Percentiles rank a stretch among this genome's conserved stretches.
Evolutionary conservation across 768 basidiomycete genomes (phyloP).

Genomic region (Naganishia randhawae): DNA sequence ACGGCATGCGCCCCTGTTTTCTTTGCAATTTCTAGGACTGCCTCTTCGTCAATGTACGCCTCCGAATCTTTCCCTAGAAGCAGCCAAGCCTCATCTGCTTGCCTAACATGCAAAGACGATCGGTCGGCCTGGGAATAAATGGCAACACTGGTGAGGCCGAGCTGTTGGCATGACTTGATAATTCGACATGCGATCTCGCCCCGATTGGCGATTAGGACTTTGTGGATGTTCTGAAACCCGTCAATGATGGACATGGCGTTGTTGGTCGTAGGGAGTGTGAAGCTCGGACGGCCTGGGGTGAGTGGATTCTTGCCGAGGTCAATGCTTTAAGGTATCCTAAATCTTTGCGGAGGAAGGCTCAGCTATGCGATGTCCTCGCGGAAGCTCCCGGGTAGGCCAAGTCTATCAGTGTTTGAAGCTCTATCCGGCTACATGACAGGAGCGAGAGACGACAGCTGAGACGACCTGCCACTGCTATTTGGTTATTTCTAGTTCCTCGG

Average conservation of each 20-base stretch:
- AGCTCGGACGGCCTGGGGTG: background rate
- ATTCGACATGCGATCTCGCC: constrained; percentile 70
- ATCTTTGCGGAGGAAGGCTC: too few relatives aligned
- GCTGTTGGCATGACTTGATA: constrained; percentile 58
- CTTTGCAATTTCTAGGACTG: constrained; percentile 34
- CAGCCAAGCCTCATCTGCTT: constrained; percentile 56
- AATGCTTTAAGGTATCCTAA: too few relatives aligned
- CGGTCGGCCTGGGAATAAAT: constrained; percentile 63
- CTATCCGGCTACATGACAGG: background rate
- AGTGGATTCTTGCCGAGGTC: background rate
- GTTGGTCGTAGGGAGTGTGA: background rate
- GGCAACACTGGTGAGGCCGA: constrained; percentile 59
- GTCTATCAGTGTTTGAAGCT: background rate
- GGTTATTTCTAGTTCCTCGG: constrained; percentile 2
- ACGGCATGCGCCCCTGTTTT: constrained; percentile 37
- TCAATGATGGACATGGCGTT: constrained; percentile 33
- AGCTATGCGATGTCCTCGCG: too few relatives aligned
- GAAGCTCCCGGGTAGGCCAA: too few relatives aligned
- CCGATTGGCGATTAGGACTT: constrained; percentile 64
- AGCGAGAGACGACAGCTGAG: background rate
- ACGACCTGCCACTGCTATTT: background rate
- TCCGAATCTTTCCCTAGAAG: constrained; percentile 36
- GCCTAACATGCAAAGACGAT: constrained; percentile 59
- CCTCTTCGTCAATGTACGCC: constrained; percentile 34
- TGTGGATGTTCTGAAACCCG: constrained; percentile 30